phyloP scores from a whole-genome alignment of 768 basidiomycete species.

The Pilatotrama ljubarskyi region DNA sequence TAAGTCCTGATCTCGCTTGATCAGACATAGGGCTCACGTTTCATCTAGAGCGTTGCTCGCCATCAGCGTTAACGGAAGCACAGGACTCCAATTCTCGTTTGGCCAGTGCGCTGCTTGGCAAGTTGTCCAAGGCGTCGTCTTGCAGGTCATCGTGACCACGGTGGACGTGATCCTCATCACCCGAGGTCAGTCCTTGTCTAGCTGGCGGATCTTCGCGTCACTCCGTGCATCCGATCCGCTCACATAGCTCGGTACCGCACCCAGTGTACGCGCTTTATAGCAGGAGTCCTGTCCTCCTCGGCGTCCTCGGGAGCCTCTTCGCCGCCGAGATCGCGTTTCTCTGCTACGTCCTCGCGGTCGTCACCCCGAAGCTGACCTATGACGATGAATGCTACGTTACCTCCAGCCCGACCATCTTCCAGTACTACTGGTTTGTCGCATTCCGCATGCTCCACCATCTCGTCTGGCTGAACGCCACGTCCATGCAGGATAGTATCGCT shows the following conservation, averaged over 20 bases:
- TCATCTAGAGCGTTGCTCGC: constrained; percentile 24
- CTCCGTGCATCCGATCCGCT: background rate
- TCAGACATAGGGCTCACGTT: background rate
- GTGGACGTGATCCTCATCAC: constrained; percentile 30
- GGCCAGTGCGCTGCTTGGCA: constrained; percentile 26
- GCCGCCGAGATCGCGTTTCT: constrained; percentile 19
- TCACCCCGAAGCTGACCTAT: constrained; percentile 25
- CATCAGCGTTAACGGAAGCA: constrained; percentile 27
- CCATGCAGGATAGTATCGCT: constrained; percentile 27
- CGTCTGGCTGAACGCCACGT: background rate
- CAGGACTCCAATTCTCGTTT: constrained; percentile 21
- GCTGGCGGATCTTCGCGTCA: background rate
- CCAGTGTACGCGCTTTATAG: constrained; percentile 29
- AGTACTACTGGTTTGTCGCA: constrained; percentile 25
- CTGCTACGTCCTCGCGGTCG: constrained; percentile 23
- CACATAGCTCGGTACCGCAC: background rate
- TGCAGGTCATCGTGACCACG: constrained; percentile 28
- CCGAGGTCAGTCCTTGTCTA: constrained; percentile 19
- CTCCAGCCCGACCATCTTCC: constrained; percentile 24
- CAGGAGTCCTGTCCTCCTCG: constrained; percentile 15
- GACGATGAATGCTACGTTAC: constrained; percentile 29
- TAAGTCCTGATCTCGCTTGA: background rate
- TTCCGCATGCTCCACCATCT: background rate
- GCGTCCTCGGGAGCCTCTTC: constrained; percentile 20
- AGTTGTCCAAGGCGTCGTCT: constrained; percentile 22